These are phyloP conservation scores for Fimicolochytrium jonesii DNA, from an alignment of 192 early-diverging fungal genomes.

Conservation along the genomic window DNA sequence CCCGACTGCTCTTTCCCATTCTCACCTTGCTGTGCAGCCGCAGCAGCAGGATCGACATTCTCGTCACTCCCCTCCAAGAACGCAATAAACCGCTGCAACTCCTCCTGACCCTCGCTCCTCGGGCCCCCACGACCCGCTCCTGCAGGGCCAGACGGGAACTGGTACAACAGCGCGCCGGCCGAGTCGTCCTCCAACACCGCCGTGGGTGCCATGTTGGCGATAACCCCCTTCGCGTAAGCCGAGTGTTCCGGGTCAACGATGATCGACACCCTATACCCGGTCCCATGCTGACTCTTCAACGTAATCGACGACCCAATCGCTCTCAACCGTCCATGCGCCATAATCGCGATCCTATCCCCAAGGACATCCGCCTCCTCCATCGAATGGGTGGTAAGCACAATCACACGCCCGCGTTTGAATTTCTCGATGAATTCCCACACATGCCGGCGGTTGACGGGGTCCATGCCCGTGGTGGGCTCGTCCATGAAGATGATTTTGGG, in stretches of 20 bases:
- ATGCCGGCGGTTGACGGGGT: conserved; percentile 72
- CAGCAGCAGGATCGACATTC: neutral
- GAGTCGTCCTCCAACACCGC: conserved; percentile 66
- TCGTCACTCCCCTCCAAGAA: neutral
- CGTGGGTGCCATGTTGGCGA: conserved; percentile 43
- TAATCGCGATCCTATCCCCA: conserved; percentile 67
- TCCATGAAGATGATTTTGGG: conserved; percentile 66
- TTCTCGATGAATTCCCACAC: conserved; percentile 76
- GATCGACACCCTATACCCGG: conserved; percentile 65
- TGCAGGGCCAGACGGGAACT: conserved; percentile 46
- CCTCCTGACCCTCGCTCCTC: neutral
- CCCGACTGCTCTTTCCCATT: conserved; percentile 16
- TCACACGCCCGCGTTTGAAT: conserved; percentile 68
- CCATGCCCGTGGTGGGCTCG: conserved; percentile 71
- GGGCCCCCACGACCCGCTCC: neutral
- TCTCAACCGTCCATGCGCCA: conserved; percentile 66
- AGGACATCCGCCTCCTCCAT: conserved; percentile 67
- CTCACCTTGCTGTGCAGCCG: too few relatives aligned
- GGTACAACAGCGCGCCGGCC: conserved; percentile 63
- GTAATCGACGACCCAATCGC: conserved; percentile 66
- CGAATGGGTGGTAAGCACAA: conserved; percentile 67
- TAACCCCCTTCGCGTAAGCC: conserved; percentile 41
- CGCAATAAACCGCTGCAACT: conserved; percentile 4
- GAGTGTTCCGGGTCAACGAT: conserved; percentile 48
- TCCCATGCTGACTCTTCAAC: conserved; percentile 72